Conservation (phyloP, 169 alveolate species). For the Eimeria sp. region DNA sequence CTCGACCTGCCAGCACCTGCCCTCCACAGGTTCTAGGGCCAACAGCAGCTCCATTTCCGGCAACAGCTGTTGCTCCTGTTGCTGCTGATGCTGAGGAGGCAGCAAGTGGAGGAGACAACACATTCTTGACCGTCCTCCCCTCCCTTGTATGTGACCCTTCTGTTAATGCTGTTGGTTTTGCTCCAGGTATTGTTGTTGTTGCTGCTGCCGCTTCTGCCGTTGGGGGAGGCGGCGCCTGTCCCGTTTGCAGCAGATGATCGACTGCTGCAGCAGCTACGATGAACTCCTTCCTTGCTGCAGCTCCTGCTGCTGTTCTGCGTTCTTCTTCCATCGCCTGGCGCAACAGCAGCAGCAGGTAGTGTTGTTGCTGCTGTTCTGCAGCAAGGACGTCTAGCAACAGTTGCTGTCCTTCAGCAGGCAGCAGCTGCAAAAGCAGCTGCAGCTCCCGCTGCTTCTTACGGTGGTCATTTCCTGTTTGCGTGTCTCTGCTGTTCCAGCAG, state of each 20-base stretch:
- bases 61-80: constrained; percentile 6
- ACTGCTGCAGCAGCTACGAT: constrained; percentile 54
- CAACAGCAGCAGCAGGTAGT: constrained; percentile 43
- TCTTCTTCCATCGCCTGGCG: constrained; percentile 27
- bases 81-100: not conserved
- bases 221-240: constrained; percentile 35
- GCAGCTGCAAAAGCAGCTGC: constrained; percentile 74
- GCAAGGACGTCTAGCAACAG: constrained; percentile 51
- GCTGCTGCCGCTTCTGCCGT: constrained; percentile 34
- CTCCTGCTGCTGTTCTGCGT: constrained; percentile 75
- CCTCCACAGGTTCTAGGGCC: not conserved
- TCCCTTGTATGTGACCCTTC: too few species aligned
- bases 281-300: constrained; percentile 47
- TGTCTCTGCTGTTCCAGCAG: constrained; percentile 9
- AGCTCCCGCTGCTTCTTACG: constrained; percentile 13
- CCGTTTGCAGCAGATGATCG: constrained; percentile 32
- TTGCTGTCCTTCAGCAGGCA: constrained; percentile 71
- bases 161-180: not conserved
- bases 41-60: not conserved
- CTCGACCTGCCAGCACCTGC: constrained; percentile 24
- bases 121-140: not conserved
- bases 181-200: not conserved
- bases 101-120: not conserved
- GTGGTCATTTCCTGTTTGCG: not conserved
- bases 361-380: constrained; percentile 49